Conservation (phyloP, 495 filamentous ascomycete species). For the Talaromyces stipitatus region DNA sequence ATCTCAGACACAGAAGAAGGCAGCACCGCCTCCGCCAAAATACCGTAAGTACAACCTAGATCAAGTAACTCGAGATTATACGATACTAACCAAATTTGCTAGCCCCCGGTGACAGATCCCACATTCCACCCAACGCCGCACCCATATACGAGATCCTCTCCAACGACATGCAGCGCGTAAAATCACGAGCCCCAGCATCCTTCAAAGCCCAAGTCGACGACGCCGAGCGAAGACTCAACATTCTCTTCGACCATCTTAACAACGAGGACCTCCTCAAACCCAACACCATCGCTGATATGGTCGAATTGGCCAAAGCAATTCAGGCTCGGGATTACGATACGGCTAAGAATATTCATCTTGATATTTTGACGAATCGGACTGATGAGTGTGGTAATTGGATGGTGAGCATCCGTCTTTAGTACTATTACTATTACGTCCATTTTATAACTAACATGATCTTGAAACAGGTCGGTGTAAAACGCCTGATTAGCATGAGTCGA, state of each 20-base stretch:
- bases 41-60: slow-evolving; percentile 50
- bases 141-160: slow-evolving; percentile 75
- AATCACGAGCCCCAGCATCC: slow-evolving; percentile 66
- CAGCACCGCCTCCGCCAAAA: slow-evolving; percentile 50
- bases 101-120: slow-evolving; percentile 80
- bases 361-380: slow-evolving; percentile 73
- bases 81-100: slow-evolving; percentile 9
- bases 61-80: not conserved
- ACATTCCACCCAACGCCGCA: slow-evolving; percentile 70
- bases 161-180: slow-evolving; percentile 81
- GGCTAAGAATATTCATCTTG: slow-evolving; percentile 68
- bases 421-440: slow-evolving; percentile 3
- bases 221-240: slow-evolving; percentile 81
- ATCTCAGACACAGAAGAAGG: slow-evolving; percentile 36
- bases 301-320: slow-evolving; percentile 58
- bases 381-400: slow-evolving; percentile 93
- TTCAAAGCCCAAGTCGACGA: slow-evolving; percentile 85
- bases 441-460: slow-evolving; percentile 1
- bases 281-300: slow-evolving; percentile 69
- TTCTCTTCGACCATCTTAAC: slow-evolving; percentile 94
- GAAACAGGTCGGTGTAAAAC: slow-evolving; percentile 79
- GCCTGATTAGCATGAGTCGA: slow-evolving; percentile 85
- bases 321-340: slow-evolving; percentile 64
- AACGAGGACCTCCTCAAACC: slow-evolving; percentile 82
- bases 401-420: slow-evolving; percentile 48